phyloP scores from a whole-genome alignment of 805 yeast genomes.

The Kluyveromyces lactis region DNA sequence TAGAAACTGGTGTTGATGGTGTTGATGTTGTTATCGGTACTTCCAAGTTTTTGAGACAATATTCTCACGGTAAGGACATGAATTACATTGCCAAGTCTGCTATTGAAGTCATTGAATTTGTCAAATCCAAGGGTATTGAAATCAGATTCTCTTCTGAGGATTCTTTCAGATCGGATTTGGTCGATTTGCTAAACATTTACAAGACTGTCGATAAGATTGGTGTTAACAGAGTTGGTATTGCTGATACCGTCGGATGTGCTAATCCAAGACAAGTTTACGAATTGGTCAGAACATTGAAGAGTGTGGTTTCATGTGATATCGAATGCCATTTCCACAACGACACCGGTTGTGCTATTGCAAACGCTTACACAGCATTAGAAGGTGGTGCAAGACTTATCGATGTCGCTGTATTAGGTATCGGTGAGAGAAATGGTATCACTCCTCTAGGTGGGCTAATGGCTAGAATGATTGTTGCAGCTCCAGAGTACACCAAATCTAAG shows the following conservation, averaged over 20 bases:
- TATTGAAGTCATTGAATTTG: conserved; percentile 93
- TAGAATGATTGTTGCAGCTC: conserved; percentile 96
- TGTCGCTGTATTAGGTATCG: conserved; percentile 93
- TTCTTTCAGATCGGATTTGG: conserved; percentile 93
- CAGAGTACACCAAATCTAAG: conserved; percentile 89
- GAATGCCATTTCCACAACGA: conserved; percentile 99
- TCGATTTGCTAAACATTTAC: conserved; percentile 89
- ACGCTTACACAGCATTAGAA: conserved; percentile 96
- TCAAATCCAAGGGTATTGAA: conserved; percentile 93
- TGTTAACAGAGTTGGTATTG: conserved; percentile 97
- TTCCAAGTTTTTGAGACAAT: conserved; percentile 87
- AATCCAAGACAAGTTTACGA: conserved; percentile 99
- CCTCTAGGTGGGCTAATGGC: conserved; percentile 98
- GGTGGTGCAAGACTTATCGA: conserved; percentile 95
- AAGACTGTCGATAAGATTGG: conserved; percentile 96
- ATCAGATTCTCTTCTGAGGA: conserved; percentile 96
- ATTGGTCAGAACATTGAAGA: conserved; percentile 84
- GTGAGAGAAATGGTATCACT: conserved; percentile 98
- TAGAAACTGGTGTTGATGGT: conserved; percentile 97
- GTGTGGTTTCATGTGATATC: conserved; percentile 92
- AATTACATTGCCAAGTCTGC: conserved; percentile 93
- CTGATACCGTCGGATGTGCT: conserved; percentile 98
- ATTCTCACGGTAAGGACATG: conserved; percentile 98
- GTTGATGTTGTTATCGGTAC: conserved; percentile 98
- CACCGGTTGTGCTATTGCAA: conserved; percentile 98